These are phyloP conservation scores for Umbelopsis sp. DNA, from an alignment of 371 early-diverging fungal species.

Conservation along the genomic window DNA sequence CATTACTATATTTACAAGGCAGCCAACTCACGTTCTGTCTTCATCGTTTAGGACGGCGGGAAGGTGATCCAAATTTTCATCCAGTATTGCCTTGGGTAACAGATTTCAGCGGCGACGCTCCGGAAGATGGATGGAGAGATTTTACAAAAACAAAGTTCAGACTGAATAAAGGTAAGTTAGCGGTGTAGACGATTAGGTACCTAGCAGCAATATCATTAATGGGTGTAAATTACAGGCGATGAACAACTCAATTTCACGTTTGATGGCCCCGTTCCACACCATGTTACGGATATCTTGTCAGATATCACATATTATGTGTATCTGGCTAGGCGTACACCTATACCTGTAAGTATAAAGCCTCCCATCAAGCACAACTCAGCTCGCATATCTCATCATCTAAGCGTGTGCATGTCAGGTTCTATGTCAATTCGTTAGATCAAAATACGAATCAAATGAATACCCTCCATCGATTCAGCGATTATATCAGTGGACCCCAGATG, in stretches of 20 bases:
- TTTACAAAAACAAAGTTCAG: slow-evolving; percentile 71
- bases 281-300: slow-evolving; percentile 71
- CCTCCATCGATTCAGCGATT: slow-evolving; percentile 65
- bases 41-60: slow-evolving; percentile 52
- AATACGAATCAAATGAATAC: slow-evolving; percentile 75
- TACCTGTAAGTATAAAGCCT: slow-evolving; percentile 47
- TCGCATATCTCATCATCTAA: slow-evolving; percentile 16
- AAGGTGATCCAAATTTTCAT: slow-evolving; percentile 72
- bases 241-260: slow-evolving; percentile 74
- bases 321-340: slow-evolving; percentile 66
- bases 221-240: slow-evolving; percentile 46
- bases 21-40: neutral
- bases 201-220: neutral
- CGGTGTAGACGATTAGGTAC: too few species aligned
- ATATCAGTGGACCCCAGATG: slow-evolving; percentile 77
- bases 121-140: slow-evolving; percentile 66
- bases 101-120: slow-evolving; percentile 60
- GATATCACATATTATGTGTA: slow-evolving; percentile 77
- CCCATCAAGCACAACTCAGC: too few species aligned
- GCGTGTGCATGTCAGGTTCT: slow-evolving; percentile 31
- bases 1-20: neutral
- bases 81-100: slow-evolving; percentile 78
- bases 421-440: slow-evolving; percentile 72
- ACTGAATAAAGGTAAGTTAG: slow-evolving; percentile 59
- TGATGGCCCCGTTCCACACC: slow-evolving; percentile 72